These are phyloP conservation scores for Saturnispora mendoncae DNA, from an alignment of 805 yeast genomes.

Conservation along the genomic window DNA sequence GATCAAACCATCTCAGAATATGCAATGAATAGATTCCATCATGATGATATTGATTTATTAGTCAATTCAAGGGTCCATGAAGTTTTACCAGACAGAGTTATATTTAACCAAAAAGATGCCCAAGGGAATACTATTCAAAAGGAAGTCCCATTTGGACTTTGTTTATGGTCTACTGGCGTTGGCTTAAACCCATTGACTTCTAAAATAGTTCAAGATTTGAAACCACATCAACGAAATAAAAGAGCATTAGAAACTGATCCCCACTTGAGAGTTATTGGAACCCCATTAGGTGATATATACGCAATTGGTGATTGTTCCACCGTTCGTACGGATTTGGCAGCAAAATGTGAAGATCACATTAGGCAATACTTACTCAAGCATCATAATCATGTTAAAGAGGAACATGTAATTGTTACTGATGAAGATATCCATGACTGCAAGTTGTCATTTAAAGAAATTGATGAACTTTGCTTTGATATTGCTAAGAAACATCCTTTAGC, in stretches of 20 bases:
- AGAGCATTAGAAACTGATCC: constrained; percentile 72
- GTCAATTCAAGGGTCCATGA: constrained; percentile 82
- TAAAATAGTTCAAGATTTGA: constrained; percentile 41
- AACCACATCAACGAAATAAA: constrained; percentile 44
- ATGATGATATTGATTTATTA: constrained; percentile 58
- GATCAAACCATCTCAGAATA: constrained; percentile 60
- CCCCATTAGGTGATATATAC: constrained; percentile 57
- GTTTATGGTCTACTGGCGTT: constrained; percentile 73
- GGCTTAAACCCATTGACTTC: constrained; percentile 56
- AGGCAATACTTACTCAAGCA: constrained; percentile 97
- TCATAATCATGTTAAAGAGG: constrained; percentile 36
- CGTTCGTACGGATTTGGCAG: constrained; percentile 50
- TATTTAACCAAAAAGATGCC: constrained; percentile 42
- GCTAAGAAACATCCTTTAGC: constrained; percentile 49
- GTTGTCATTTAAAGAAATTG: constrained; percentile 40
- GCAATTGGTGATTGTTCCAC: constrained; percentile 62
- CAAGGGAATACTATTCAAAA: constrained; percentile 35
- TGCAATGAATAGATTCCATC: constrained; percentile 68
- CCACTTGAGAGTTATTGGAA: constrained; percentile 61
- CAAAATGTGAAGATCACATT: constrained; percentile 86
- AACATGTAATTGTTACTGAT: constrained; percentile 36
- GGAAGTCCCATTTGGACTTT: constrained; percentile 56
- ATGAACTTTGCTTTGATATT: constrained; percentile 39
- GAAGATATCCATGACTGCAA: constrained; percentile 42
- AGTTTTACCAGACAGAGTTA: constrained; percentile 58